Evolutionary conservation across 2,329 filamentous ascomycete genomes (phyloP).

Genomic region (Emydomyces testavorans): DNA sequence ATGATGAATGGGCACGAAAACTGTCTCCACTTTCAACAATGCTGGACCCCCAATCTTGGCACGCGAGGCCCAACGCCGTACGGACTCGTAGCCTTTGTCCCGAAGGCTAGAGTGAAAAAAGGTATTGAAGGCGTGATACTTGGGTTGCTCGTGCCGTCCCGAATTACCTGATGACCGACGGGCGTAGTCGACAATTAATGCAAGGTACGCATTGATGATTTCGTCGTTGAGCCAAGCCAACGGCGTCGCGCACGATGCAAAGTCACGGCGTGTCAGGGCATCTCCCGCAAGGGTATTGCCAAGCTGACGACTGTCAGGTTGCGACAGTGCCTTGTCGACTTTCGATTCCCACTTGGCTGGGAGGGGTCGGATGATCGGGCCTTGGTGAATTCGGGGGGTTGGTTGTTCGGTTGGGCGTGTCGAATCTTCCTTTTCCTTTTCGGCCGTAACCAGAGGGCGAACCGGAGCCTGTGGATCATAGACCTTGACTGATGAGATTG

Average conservation of each 20-base stretch:
- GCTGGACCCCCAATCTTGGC: slow-evolving; percentile 38
- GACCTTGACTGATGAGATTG: slow-evolving; percentile 13
- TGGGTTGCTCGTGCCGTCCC: slow-evolving; percentile 27
- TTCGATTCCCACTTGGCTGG: slow-evolving; percentile 28
- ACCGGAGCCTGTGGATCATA: slow-evolving; percentile 14
- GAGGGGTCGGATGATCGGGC: slow-evolving; percentile 28
- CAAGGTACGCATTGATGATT: slow-evolving; percentile 37
- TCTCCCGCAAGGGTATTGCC: slow-evolving; percentile 28
- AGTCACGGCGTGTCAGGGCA: slow-evolving; percentile 27
- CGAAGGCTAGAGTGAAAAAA: slow-evolving; percentile 37
- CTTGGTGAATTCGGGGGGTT: slow-evolving; percentile 15
- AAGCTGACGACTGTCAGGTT: slow-evolving; percentile 21
- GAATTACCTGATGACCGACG: slow-evolving; percentile 26
- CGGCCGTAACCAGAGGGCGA: neutral
- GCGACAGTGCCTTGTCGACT: slow-evolving; percentile 24
- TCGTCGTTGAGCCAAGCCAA: slow-evolving; percentile 38
- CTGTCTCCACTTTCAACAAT: slow-evolving; percentile 36
- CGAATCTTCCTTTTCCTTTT: slow-evolving; percentile 6
- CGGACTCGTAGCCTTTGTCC: slow-evolving; percentile 31
- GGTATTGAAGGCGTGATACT: slow-evolving; percentile 35
- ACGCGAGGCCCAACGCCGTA: slow-evolving; percentile 35
- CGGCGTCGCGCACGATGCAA: slow-evolving; percentile 28
- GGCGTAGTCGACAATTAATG: slow-evolving; percentile 32
- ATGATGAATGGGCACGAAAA: slow-evolving; percentile 40
- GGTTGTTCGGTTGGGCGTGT: slow-evolving; percentile 7